These are phyloP conservation scores for Sarocladium brachiariae DNA, from an alignment of 2,329 filamentous ascomycete species.

Conservation along the genomic window DNA sequence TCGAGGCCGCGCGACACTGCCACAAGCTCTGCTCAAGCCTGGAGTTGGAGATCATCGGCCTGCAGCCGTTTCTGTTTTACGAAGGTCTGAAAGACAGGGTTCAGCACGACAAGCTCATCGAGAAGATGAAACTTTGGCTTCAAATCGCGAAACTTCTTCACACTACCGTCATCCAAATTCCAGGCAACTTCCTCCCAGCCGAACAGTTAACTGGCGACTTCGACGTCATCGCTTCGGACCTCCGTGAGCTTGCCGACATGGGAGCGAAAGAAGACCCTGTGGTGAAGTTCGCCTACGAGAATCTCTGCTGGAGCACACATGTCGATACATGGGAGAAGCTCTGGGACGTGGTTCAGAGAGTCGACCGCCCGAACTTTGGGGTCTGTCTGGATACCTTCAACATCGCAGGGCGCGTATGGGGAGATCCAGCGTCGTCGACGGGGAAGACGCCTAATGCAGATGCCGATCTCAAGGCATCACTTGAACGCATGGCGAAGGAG, in stretches of 20 bases:
- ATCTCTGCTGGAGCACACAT: constrained; percentile 62
- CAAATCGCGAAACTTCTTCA: constrained; percentile 56
- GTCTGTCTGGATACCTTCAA: constrained; percentile 73
- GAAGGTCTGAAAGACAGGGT: constrained; percentile 60
- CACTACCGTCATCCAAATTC: constrained; percentile 66
- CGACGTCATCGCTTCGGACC: constrained; percentile 53
- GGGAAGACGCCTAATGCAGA: constrained; percentile 45
- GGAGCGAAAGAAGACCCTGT: constrained; percentile 47
- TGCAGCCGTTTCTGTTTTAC: constrained; percentile 70
- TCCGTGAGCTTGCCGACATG: constrained; percentile 58
- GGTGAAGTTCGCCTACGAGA: constrained; percentile 65
- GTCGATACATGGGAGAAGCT: constrained; percentile 62
- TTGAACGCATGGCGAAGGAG: constrained; percentile 42
- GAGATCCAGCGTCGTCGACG: constrained; percentile 49
- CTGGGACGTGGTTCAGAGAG: constrained; percentile 58
- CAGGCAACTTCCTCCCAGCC: constrained; percentile 57
- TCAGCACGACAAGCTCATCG: constrained; percentile 52
- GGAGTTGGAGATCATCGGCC: constrained; percentile 51
- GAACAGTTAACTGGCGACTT: constrained; percentile 36
- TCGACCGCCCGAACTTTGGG: constrained; percentile 64
- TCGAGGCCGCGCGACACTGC: constrained; percentile 49
- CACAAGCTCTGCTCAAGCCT: constrained; percentile 37
- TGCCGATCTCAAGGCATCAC: constrained; percentile 41
- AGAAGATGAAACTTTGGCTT: constrained; percentile 61
- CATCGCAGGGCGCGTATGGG: constrained; percentile 62